These are phyloP conservation scores for Delitschia confertaspora DNA, from an alignment of 495 filamentous ascomycete genomes.

Conservation along the genomic window DNA sequence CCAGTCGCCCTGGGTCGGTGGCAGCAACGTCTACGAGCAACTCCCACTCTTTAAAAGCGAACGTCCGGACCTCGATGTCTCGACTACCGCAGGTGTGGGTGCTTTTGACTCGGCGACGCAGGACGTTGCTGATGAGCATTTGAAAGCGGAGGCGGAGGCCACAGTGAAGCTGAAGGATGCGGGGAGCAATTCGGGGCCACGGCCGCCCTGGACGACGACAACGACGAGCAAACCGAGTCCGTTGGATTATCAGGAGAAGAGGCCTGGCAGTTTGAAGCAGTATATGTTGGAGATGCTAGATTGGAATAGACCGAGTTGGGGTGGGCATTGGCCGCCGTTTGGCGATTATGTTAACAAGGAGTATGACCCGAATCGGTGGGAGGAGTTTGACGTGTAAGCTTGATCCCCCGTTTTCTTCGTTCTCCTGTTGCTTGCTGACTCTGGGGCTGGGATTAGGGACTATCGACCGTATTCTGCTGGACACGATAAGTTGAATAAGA, in stretches of 20 bases:
- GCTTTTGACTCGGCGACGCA: no score
- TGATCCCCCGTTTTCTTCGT: background rate
- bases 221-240: background rate
- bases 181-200: background rate
- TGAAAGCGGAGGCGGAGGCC: background rate
- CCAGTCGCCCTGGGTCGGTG: slow-evolving; percentile 9
- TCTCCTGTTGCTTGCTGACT: background rate
- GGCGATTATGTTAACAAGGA: slow-evolving; percentile 28
- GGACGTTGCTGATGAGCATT: background rate
- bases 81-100: no score
- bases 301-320: slow-evolving; percentile 24
- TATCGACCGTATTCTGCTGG: slow-evolving; percentile 10
- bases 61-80: background rate
- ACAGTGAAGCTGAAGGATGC: background rate
- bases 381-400: slow-evolving; percentile 28
- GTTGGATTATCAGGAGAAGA: slow-evolving; percentile 2
- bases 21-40: slow-evolving; percentile 10
- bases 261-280: slow-evolving; percentile 10
- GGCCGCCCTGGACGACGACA: slow-evolving; percentile 4
- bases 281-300: slow-evolving; percentile 30
- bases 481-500: slow-evolving; percentile 10
- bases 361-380: slow-evolving; percentile 38
- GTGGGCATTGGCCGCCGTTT: slow-evolving; percentile 33
- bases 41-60: background rate
- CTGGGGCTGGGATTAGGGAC: slow-evolving; percentile 6